Base-by-base conservation (phyloP, 2,329 filamentous ascomycete genomes). In the Fusarium siculi region DNA sequence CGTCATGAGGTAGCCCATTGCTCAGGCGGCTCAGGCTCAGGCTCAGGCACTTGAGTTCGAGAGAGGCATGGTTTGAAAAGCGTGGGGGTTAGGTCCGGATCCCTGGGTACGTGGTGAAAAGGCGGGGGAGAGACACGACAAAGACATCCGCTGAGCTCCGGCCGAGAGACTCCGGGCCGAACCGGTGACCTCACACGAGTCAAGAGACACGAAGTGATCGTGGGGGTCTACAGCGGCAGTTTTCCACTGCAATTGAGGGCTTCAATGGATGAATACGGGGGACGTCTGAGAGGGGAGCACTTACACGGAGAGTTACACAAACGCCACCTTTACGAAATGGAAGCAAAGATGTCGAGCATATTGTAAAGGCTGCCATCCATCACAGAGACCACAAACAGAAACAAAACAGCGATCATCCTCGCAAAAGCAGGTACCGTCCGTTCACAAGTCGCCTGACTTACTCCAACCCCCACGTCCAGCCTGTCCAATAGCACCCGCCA, bases 81-180 rank as follows among this genome's bases (percentile, higher is more conserved):
- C 75, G 75, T 77, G 75, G 75, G 75, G 75, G 75, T 77, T 73
- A 69, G 66, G 43, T 65, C 64, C 68, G 46, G 61, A 66, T 72
- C 43, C 63, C 56, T 61, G 60, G 69, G 53, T 68, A n/a, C 59
- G 63, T 52, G 30, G 61, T 50, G 56, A 67, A 44, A 59, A 66
- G 63, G 64, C 52, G 52, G 64, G 63, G 53, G 46, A 47, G 34
- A 54, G 42, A 44, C 11, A 69, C 52, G 23, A 69, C 54, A 62
- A 72, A 63, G 40, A 39, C 50, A 60, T 21, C 49, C 50, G 66
- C 69, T 60, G 61, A 68, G 67, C 72, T 63, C 74, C 74, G 74
- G 74, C 74, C 74, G 74, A 76, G 74, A 74, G 68, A 63, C 61
- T 72, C 74, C 73, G 74, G 74, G 16, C 73, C 74, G 74, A 70